Base-by-base conservation (phyloP, 306 rosid species). In the Benincasa hispida region DNA sequence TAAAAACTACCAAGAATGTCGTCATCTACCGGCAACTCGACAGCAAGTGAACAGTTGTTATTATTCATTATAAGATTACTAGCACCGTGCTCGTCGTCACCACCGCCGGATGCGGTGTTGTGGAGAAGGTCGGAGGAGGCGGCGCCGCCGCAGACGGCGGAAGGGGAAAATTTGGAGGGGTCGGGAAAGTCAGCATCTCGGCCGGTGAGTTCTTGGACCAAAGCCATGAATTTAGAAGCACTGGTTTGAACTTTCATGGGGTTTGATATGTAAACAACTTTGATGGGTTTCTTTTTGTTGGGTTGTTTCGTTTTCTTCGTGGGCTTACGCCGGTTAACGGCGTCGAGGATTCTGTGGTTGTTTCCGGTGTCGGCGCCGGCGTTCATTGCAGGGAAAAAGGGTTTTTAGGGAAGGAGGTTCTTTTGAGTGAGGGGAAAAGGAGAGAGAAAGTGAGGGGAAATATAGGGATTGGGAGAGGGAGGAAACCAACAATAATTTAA, bases 161-260 rank as follows among this genome's bases (percentile, higher is more conserved):
- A 4, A 60, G 55, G 60, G 9, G 24, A 55, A 69, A 83, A 88
- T 60, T 74, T 87, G 0, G 91, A 54, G 5, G 88, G 89, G 61
- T 89, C 87, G 0, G 91, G 96, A 10, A 81, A 81, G 37, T 90
- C 90, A 45, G 97, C 90, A 63, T 92, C 81, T 81, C 74, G 83
- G 10, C 97, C 97, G 3, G 97, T 92, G 78, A 90, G 90, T 62
- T 92, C 90, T 80, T 92, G 97, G 21, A 92, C 97, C 21, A 92
- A 87, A 3, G 96, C 93, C 79, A 96, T 87, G 75, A 92, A 92
- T 60, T 87, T 80, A 0, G 97, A 83, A 10, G 91, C 96, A 75
- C 87, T 86, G 0, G 96, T 83, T 66, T 88, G 77, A 8, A 92
- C 91, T 86, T 88, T 90, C 85, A 90, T 85, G 3, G 97, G 97